These are phyloP conservation scores for Colletotrichum sp. DNA, from an alignment of 2,329 filamentous ascomycete species.

Conservation along the genomic window DNA sequence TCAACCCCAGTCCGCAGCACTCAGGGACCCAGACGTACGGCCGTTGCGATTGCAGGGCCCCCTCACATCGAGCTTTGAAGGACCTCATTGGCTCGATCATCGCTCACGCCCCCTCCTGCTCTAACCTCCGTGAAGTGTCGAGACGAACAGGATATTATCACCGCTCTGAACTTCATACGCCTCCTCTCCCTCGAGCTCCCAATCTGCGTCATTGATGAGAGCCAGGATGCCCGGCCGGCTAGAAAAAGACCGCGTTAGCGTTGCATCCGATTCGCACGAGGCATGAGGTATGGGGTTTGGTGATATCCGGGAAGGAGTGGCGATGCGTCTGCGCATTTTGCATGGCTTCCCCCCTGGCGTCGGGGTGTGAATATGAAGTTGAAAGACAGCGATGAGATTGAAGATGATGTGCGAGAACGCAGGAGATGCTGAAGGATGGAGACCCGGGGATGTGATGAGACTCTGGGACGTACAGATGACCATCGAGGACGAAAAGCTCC, in stretches of 20 bases:
- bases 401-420: slow-evolving; percentile 1
- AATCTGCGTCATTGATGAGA: slow-evolving; percentile 96
- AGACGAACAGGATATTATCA: slow-evolving; percentile 95
- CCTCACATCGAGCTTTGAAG: not conserved
- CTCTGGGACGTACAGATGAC: slow-evolving; percentile 74
- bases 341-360: not conserved
- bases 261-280: slow-evolving; percentile 1
- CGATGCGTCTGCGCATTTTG: slow-evolving; percentile 2
- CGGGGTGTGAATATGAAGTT: slow-evolving; percentile 19
- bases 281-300: not conserved
- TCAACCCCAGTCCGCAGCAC: not conserved
- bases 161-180: slow-evolving; percentile 80
- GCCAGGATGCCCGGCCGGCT: slow-evolving; percentile 96
- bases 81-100: not conserved
- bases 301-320: not conserved
- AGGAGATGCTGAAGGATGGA: slow-evolving; percentile 7
- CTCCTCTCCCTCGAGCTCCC: slow-evolving; percentile 96
- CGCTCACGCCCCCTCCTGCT: slow-evolving; percentile 7
- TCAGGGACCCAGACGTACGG: slow-evolving; percentile 11
- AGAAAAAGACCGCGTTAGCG: slow-evolving; percentile 14
- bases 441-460: slow-evolving; percentile 13
- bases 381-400: not conserved
- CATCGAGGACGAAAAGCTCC: slow-evolving; percentile 88
- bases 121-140: slow-evolving; percentile 91
- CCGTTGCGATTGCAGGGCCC: slow-evolving; percentile 9